Percentiles rank a stretch among this genome's conserved stretches.
phyloP scores from a whole-genome alignment of 768 basidiomycete genomes.

The Collybiopsis confluens region DNA sequence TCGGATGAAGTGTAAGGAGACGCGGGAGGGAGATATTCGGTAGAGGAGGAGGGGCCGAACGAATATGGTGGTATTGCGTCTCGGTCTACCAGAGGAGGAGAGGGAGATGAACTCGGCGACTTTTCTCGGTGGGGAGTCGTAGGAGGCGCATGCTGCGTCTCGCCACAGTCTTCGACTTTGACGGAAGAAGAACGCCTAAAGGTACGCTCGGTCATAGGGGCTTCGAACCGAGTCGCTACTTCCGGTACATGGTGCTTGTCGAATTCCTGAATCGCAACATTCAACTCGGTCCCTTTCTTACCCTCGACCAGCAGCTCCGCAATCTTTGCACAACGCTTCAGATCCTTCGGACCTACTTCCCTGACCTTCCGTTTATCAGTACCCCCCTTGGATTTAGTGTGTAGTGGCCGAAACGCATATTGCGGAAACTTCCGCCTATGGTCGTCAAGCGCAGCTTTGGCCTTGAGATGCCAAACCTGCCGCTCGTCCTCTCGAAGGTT shows the following conservation, averaged over 20 bases:
- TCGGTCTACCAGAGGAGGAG: constrained; percentile 9
- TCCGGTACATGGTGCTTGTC: constrained; percentile 52
- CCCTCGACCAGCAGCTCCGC: constrained; percentile 57
- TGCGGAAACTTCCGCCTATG: constrained; percentile 73
- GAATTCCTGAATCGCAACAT: constrained; percentile 51
- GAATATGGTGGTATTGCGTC: constrained; percentile 2
- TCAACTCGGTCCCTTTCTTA: constrained; percentile 51
- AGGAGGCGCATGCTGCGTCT: neutral
- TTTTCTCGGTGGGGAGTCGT: constrained; percentile 17
- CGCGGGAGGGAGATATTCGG: constrained; percentile 19
- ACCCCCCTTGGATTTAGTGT: constrained; percentile 38
- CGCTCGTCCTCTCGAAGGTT: constrained; percentile 72
- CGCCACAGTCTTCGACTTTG: constrained; percentile 31
- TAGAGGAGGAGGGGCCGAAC: neutral
- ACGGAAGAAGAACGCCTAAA: constrained; percentile 66
- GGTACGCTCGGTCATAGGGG: constrained; percentile 65
- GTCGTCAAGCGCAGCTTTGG: constrained; percentile 66
- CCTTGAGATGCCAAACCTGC: constrained; percentile 74
- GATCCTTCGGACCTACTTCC: constrained; percentile 61
- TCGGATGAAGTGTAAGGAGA: constrained; percentile 30
- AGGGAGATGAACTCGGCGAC: constrained; percentile 20
- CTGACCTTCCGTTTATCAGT: constrained; percentile 52
- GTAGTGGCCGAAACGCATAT: constrained; percentile 69
- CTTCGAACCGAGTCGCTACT: constrained; percentile 68
- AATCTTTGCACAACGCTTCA: constrained; percentile 62